phyloP scores from a whole-genome alignment of 805 yeast species.

The Lipomyces kockii region DNA sequence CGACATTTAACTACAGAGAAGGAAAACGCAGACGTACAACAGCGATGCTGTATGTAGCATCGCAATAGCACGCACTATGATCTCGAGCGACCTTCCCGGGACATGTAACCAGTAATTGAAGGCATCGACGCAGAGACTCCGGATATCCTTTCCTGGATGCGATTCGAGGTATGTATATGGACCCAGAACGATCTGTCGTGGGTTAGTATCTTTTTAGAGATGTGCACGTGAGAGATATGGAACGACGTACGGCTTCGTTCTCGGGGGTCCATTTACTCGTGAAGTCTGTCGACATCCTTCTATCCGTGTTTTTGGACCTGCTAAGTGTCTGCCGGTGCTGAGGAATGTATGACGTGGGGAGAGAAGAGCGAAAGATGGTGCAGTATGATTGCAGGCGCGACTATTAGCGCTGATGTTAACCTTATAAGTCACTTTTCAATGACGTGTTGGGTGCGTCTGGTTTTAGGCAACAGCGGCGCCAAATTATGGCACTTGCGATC shows the following conservation, averaged over 20 bases:
- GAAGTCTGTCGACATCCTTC: not conserved
- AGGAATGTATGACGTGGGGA: not conserved
- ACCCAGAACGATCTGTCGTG: slow-evolving; percentile 42
- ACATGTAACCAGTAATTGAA: slow-evolving; percentile 60
- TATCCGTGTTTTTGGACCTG: not conserved
- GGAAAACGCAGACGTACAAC: slow-evolving; percentile 42
- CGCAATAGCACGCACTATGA: slow-evolving; percentile 57
- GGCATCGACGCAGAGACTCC: slow-evolving; percentile 54
- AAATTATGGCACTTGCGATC: too few relatives aligned
- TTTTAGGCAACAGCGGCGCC: too few relatives aligned
- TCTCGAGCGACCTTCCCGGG: slow-evolving; percentile 47
- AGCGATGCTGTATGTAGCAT: slow-evolving; percentile 69
- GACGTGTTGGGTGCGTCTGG: too few relatives aligned
- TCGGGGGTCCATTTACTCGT: slow-evolving; percentile 12
- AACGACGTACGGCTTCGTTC: slow-evolving; percentile 14
- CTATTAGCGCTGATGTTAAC: too few relatives aligned
- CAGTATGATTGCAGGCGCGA: too few relatives aligned
- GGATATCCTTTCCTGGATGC: slow-evolving; percentile 62
- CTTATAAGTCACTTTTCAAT: too few relatives aligned
- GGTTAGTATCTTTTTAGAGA: not conserved
- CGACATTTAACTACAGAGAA: not conserved
- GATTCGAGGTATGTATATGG: slow-evolving; percentile 59
- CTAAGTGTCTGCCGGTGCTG: not conserved
- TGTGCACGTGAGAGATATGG: not conserved
- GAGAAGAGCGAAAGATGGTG: not conserved